Conservation (phyloP, 768 basidiomycete genomes). For the Suillus bovinus region DNA sequence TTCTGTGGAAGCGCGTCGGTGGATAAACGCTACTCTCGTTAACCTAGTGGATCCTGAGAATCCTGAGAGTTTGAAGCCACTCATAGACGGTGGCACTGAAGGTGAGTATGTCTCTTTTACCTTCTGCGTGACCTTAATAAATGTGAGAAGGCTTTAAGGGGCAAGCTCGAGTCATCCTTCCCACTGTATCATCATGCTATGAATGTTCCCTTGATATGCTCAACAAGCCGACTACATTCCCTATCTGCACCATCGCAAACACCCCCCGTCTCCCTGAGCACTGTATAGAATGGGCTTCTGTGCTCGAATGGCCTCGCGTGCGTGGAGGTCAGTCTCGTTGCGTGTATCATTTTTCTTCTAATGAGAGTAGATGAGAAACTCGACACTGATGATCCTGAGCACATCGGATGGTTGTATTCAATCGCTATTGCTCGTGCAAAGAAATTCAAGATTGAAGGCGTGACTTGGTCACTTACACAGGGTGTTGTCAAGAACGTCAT, state of each 20-base stretch:
- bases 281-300: conserved; percentile 99
- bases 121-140: conserved; percentile 5
- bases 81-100: conserved; percentile 99
- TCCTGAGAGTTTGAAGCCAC: conserved; percentile 90
- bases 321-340: conserved; percentile 63
- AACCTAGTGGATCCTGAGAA: conserved; percentile 92
- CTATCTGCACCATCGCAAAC: conserved; percentile 98
- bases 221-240: conserved; percentile 95
- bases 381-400: conserved; percentile 96
- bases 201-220: conserved; percentile 99
- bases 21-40: conserved; percentile 98
- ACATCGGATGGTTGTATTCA: conserved; percentile 92
- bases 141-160: conserved; percentile 85
- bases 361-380: conserved; percentile 78
- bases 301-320: conserved; percentile 96
- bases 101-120: conserved; percentile 45
- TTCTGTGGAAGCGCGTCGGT: conserved; percentile 94
- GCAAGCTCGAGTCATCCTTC: conserved; percentile 95
- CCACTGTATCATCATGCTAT: conserved; percentile 94
- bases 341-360: conserved; percentile 10
- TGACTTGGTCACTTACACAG: conserved; percentile 96
- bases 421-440: conserved; percentile 80
- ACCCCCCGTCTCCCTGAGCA: conserved; percentile 98
- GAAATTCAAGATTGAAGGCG: conserved; percentile 97
- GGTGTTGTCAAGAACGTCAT: conserved; percentile 99